A percentile compares a stretch with the other conserved stretches of the same genome.
Evolutionary conservation across 768 basidiomycete species (phyloP).

Genomic region (Sistotremastrum suecicum): DNA sequence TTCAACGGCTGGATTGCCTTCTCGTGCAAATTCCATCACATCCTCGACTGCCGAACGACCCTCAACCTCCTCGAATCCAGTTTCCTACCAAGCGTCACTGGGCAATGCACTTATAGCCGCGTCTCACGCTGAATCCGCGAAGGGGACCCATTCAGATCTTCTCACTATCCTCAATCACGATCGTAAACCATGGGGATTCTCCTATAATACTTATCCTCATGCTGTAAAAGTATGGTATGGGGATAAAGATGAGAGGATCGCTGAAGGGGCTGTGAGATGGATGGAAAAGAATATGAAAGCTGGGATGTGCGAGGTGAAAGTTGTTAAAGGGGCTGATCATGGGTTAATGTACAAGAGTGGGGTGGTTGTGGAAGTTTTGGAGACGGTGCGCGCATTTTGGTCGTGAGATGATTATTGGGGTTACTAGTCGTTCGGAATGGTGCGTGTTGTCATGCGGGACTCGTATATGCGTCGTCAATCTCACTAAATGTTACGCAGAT

Average conservation of each 20-base stretch:
- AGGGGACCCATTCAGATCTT: slow-evolving; percentile 83
- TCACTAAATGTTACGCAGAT: no score
- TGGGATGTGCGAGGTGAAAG: slow-evolving; percentile 60
- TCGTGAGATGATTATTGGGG: slow-evolving; percentile 7
- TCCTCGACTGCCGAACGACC: slow-evolving; percentile 15
- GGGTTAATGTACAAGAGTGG: slow-evolving; percentile 84
- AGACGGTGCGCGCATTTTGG: slow-evolving; percentile 42
- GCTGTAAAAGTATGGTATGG: slow-evolving; percentile 84
- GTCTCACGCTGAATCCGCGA: slow-evolving; percentile 87
- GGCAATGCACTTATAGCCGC: slow-evolving; percentile 86
- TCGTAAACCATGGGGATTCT: slow-evolving; percentile 81
- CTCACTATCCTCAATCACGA: slow-evolving; percentile 86
- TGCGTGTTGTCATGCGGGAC: no score
- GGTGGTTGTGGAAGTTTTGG: slow-evolving; percentile 77
- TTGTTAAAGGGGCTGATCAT: slow-evolving; percentile 84
- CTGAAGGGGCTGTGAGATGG: slow-evolving; percentile 82
- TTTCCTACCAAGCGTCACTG: slow-evolving; percentile 52
- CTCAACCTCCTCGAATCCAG: slow-evolving; percentile 18
- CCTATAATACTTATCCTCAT: slow-evolving; percentile 66
- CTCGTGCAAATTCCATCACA: slow-evolving; percentile 29
- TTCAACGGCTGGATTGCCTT: slow-evolving; percentile 31
- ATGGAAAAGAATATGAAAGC: slow-evolving; percentile 77
- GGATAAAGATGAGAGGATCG: slow-evolving; percentile 86
- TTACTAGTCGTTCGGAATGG: no score
- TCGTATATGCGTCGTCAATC: no score